Evolutionary conservation across 495 filamentous ascomycete genomes (phyloP).

Genomic region (Aspergillus haitiensis): DNA sequence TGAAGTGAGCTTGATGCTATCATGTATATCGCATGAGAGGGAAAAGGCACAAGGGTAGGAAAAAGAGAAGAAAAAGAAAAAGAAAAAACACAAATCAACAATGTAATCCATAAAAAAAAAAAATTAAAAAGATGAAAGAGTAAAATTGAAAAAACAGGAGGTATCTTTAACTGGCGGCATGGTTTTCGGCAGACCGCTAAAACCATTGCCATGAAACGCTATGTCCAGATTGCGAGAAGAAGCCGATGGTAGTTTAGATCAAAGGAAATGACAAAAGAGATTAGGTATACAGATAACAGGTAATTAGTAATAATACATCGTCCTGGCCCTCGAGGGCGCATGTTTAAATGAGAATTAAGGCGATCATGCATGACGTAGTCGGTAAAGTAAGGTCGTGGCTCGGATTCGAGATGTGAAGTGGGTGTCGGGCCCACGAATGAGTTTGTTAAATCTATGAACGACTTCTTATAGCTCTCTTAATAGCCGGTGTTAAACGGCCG

Average conservation of each 20-base stretch:
- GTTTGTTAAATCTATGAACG: too few relatives aligned
- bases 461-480: too few relatives aligned
- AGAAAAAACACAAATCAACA: neutral
- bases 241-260: neutral
- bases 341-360: slow-evolving; percentile 16
- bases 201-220: too few relatives aligned
- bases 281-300: slow-evolving; percentile 11
- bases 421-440: neutral
- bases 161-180: too few relatives aligned
- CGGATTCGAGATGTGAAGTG: neutral
- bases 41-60: neutral
- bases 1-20: slow-evolving; percentile 7
- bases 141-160: too few relatives aligned
- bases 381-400: neutral
- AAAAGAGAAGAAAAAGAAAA: slow-evolving; percentile 7
- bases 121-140: slow-evolving; percentile 5
- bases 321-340: slow-evolving; percentile 3
- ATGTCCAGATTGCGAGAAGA: neutral
- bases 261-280: neutral
- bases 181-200: too few relatives aligned
- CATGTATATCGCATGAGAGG: slow-evolving; percentile 16
- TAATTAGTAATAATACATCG: slow-evolving; percentile 25
- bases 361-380: slow-evolving; percentile 8
- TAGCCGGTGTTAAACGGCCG: too few relatives aligned
- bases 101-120: slow-evolving; percentile 1